Percentiles rank a stretch among this genome's conserved stretches.
Conservation (phyloP, 176 grass and related monocot species). For the Eremochloa ophiuroides region DNA sequence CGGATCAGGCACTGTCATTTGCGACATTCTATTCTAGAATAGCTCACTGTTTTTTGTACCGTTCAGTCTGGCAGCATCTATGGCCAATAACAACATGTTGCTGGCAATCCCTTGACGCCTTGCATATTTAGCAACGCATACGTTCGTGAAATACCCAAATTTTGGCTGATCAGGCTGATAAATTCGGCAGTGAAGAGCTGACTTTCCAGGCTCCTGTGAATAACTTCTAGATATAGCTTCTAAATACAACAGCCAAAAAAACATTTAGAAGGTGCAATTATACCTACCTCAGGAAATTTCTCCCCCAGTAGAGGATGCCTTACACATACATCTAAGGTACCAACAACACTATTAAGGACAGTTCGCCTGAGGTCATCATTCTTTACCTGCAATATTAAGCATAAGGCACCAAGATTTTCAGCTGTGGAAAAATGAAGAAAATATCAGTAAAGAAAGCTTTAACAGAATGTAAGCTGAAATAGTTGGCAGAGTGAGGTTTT, state of each 20-base stretch:
- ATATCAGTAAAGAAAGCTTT: neutral
- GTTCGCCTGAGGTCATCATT: slow-evolving; percentile 54
- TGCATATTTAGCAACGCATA: slow-evolving; percentile 71
- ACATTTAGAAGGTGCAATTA: slow-evolving; percentile 1
- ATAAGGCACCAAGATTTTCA: neutral
- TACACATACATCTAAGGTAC: slow-evolving; percentile 64
- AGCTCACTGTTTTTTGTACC: slow-evolving; percentile 41
- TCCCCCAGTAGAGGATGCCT: slow-evolving; percentile 66
- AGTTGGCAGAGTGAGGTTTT: neutral
- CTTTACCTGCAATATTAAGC: slow-evolving; percentile 59
- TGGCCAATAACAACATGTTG: slow-evolving; percentile 67
- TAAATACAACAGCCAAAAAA: slow-evolving; percentile 8
- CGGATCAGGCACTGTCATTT: neutral
- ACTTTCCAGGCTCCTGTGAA: slow-evolving; percentile 52
- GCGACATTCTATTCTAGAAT: neutral
- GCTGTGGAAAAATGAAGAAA: slow-evolving; percentile 1
- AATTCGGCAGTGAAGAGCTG: slow-evolving; percentile 28
- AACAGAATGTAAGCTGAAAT: neutral
- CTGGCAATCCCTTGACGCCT: slow-evolving; percentile 68
- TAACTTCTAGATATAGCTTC: slow-evolving; percentile 23
- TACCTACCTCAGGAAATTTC: slow-evolving; percentile 57
- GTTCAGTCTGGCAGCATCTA: slow-evolving; percentile 55
- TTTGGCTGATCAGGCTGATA: slow-evolving; percentile 57
- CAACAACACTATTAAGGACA: slow-evolving; percentile 69
- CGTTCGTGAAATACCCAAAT: slow-evolving; percentile 69